These are phyloP conservation scores for Sarcomyxa edulis DNA, from an alignment of 768 basidiomycete species.

Conservation along the genomic window DNA sequence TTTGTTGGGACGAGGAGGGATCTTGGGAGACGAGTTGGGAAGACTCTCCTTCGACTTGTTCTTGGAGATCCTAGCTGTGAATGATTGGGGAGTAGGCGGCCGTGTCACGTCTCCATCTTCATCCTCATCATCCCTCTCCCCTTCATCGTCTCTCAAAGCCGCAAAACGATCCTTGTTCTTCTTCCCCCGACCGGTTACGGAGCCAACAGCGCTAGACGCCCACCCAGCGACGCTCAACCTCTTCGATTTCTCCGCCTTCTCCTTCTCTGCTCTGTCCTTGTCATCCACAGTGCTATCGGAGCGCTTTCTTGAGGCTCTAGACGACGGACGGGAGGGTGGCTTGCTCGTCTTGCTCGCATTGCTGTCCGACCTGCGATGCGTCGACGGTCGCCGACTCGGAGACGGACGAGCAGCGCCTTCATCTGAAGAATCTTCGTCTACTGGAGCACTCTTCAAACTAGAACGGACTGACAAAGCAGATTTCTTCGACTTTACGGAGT, in stretches of 20 bases:
- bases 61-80: constrained; percentile 25
- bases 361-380: constrained; percentile 35
- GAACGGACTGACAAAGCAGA: constrained; percentile 14
- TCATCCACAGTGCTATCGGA: constrained; percentile 49
- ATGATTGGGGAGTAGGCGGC: constrained; percentile 19
- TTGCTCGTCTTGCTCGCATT: constrained; percentile 34
- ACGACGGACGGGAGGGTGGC: constrained; percentile 47
- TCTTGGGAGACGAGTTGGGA: constrained; percentile 22
- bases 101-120: constrained; percentile 14
- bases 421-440: constrained; percentile 12
- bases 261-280: constrained; percentile 25
- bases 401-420: constrained; percentile 17
- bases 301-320: constrained; percentile 60
- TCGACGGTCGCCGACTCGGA: constrained; percentile 21
- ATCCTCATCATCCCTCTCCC: constrained; percentile 20
- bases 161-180: constrained; percentile 61
- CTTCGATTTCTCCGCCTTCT: constrained; percentile 30
- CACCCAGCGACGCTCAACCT: constrained; percentile 53
- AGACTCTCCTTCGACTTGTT: constrained; percentile 30
- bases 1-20: constrained; percentile 38
- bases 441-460: constrained; percentile 11
- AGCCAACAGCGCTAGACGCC: constrained; percentile 62
- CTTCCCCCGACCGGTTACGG: constrained; percentile 48
- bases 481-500: constrained; percentile 26
- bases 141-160: constrained; percentile 42